Evolutionary conservation across 257 asterid genomes (phyloP).

Genomic region (Nicotiana undulata): DNA sequence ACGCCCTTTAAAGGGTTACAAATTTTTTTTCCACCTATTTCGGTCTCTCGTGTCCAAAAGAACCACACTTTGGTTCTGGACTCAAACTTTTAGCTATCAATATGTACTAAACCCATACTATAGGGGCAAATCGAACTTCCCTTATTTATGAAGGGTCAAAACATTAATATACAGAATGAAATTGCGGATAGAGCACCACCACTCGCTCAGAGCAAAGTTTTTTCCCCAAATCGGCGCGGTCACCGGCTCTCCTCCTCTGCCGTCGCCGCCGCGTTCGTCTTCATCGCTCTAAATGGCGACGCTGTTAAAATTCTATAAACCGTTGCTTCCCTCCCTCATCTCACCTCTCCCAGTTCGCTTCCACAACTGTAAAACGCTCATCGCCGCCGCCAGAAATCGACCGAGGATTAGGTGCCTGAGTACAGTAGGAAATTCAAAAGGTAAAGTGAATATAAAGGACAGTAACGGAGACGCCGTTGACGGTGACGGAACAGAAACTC

Average conservation of each 20-base stretch:
- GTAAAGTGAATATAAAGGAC: neutral
- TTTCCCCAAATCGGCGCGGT: neutral
- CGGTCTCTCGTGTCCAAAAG: no score
- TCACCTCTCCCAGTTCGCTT: neutral
- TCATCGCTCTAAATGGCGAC: no score
- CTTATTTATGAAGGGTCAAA: neutral
- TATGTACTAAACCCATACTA: neutral
- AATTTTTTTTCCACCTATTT: no score
- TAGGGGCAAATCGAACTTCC: neutral
- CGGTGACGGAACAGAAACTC: neutral
- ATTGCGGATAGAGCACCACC: neutral
- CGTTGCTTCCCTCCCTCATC: no score
- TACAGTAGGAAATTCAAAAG: conserved; percentile 4
- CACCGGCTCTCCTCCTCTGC: neutral
- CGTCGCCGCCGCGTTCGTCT: no score
- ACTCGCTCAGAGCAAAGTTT: neutral
- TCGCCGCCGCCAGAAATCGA: conserved; percentile 5
- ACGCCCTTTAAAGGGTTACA: no score
- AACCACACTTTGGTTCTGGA: no score
- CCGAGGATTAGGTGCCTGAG: conserved; percentile 26
- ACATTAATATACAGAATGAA: neutral
- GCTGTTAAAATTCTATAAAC: no score
- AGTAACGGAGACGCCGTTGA: neutral
- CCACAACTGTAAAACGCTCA: neutral
- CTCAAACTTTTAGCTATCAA: neutral